phyloP scores from a whole-genome alignment of 257 asterid species.

The Solanum chiquidenum region DNA sequence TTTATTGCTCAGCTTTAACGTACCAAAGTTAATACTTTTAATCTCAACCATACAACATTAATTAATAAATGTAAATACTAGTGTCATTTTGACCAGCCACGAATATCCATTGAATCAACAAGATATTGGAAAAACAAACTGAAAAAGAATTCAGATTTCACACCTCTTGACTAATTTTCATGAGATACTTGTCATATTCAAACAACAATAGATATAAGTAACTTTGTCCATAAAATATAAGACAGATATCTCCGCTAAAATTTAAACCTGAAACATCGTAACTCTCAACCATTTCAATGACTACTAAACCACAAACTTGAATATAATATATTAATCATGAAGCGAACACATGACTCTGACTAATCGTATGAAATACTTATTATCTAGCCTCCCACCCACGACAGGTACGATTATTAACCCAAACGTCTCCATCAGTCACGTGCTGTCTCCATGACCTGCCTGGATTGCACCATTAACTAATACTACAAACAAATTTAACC shows the following conservation, averaged over 20 bases:
- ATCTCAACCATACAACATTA: not conserved
- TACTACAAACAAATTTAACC: not conserved
- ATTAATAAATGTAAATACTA: no score
- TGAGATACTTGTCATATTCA: not conserved
- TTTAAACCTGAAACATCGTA: no score
- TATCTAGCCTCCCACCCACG: not conserved
- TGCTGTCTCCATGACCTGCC: slow-evolving; percentile 16
- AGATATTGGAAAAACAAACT: not conserved
- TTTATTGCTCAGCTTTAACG: not conserved
- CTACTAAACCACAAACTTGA: not conserved
- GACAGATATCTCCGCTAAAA: no score
- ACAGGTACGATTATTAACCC: not conserved
- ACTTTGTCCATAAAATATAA: no score
- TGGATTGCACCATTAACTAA: slow-evolving; percentile 9
- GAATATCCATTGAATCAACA: not conserved
- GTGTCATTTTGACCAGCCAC: not conserved
- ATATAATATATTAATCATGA: no score
- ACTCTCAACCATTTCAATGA: no score
- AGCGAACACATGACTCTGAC: not conserved
- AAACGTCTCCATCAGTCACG: slow-evolving; percentile 23
- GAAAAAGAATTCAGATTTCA: no score
- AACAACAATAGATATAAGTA: no score
- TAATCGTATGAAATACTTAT: no score
- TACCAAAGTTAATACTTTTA: not conserved
- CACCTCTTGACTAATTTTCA: no score